Percentiles rank a stretch among this genome's conserved stretches.
These are phyloP conservation scores for Hypoxylon sp. DNA, from an alignment of 2,329 filamentous ascomycete species.

Conservation along the genomic window DNA sequence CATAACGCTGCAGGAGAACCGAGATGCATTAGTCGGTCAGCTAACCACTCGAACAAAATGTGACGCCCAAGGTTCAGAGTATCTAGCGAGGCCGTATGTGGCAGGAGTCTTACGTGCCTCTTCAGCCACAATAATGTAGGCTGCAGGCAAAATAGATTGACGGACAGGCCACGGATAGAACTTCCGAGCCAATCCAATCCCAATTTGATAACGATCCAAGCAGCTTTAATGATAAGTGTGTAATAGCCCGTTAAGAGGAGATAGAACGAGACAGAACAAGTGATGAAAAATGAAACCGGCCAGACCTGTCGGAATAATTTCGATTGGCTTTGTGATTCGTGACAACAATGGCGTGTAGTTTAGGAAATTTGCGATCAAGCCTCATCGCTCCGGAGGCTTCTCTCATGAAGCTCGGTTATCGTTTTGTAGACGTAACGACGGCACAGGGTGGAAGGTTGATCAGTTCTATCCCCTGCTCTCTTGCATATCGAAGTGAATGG, in stretches of 20 bases:
- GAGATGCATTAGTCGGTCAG: constrained; percentile 29
- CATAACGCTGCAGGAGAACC: constrained; percentile 31
- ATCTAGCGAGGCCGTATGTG: constrained; percentile 25
- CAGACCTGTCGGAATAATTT: constrained; percentile 63
- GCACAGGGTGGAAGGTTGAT: constrained; percentile 32
- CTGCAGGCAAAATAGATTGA: constrained; percentile 33
- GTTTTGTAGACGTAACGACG: constrained; percentile 37
- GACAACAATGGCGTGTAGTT: no score
- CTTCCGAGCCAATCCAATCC: constrained; percentile 30
- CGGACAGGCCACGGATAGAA: constrained; percentile 30
- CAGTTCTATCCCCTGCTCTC: constrained; percentile 37
- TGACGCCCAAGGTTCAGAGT: constrained; percentile 22
- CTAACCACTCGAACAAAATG: constrained; percentile 23
- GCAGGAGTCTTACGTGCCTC: constrained; percentile 20
- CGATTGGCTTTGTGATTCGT: constrained; percentile 60
- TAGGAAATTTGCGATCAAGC: no score
- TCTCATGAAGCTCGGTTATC: constrained; percentile 13
- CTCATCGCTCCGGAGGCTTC: no score
- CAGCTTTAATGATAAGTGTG: constrained; percentile 7
- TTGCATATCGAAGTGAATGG: constrained; percentile 27
- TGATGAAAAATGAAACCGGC: constrained; percentile 2
- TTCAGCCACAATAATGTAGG: constrained; percentile 35
- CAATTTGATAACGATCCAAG: constrained; percentile 25
- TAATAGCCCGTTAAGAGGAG: neutral
- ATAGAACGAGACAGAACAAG: neutral